phyloP scores from a whole-genome alignment of 2,329 filamentous ascomycete species.

The Elsinoe fawcettii region DNA sequence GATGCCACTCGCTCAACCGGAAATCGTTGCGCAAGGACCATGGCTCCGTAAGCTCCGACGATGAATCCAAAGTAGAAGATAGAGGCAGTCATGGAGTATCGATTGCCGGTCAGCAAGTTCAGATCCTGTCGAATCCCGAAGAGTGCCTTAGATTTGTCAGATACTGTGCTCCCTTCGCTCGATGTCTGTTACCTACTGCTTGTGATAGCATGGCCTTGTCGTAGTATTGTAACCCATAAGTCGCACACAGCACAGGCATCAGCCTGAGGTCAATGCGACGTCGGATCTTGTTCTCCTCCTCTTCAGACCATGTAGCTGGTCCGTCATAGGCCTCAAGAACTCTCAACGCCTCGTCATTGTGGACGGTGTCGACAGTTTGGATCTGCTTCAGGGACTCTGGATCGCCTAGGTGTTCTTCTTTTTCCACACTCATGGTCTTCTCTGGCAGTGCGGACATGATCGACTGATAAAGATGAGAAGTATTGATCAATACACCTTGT shows the following conservation, averaged over 20 bases:
- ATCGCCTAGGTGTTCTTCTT: background rate
- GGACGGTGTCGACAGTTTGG: slow-evolving; percentile 26
- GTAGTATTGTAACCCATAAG: slow-evolving; percentile 43
- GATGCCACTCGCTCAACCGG: slow-evolving; percentile 42
- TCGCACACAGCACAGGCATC: slow-evolving; percentile 41
- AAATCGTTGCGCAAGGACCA: slow-evolving; percentile 38
- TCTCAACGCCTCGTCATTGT: slow-evolving; percentile 36
- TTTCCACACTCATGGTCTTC: background rate
- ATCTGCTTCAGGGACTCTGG: background rate
- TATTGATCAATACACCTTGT: too few species aligned
- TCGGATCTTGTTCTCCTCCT: slow-evolving; percentile 37
- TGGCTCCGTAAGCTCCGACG: slow-evolving; percentile 40
- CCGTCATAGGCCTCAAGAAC: slow-evolving; percentile 37
- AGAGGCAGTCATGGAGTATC: slow-evolving; percentile 38
- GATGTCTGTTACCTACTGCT: slow-evolving; percentile 26
- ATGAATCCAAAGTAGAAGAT: slow-evolving; percentile 47
- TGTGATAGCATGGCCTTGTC: slow-evolving; percentile 50
- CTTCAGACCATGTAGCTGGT: slow-evolving; percentile 35
- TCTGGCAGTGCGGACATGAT: background rate
- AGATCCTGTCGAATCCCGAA: slow-evolving; percentile 38
- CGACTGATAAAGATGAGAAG: background rate
- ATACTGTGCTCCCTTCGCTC: background rate
- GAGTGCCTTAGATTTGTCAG: slow-evolving; percentile 23
- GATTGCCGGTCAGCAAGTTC: slow-evolving; percentile 34
- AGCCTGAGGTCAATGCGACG: slow-evolving; percentile 39